Conservation (phyloP, 805 yeast species). For the Yamadazyma phyllophila region DNA sequence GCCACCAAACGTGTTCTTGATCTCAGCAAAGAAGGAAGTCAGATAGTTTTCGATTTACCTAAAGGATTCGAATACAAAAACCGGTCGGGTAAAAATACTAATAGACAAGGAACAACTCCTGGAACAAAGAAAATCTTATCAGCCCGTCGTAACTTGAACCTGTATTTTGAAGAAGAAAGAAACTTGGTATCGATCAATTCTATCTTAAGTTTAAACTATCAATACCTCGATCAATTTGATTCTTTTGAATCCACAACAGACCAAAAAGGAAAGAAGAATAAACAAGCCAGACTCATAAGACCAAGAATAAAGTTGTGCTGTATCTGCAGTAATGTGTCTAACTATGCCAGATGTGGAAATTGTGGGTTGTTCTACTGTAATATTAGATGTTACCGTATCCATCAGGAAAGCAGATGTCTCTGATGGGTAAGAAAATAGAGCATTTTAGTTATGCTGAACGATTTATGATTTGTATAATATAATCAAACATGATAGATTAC, state of each 20-base stretch:
- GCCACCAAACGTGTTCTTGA: conserved; percentile 37
- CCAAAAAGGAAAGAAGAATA: conserved; percentile 14
- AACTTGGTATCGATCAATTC: conserved; percentile 42
- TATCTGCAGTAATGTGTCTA: conserved; percentile 37
- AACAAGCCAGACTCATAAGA: conserved; percentile 15
- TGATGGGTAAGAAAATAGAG: neutral
- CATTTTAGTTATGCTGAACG: neutral
- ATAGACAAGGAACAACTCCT: conserved; percentile 42
- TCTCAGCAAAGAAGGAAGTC: conserved; percentile 29
- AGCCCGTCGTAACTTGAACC: conserved; percentile 41
- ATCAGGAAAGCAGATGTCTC: conserved; percentile 41
- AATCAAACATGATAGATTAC: no score
- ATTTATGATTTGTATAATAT: no score
- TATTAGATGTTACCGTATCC: conserved; percentile 38
- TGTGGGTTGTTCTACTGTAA: conserved; percentile 43
- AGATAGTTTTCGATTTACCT: conserved; percentile 39
- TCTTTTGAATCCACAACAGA: conserved; percentile 12
- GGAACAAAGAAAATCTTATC: conserved; percentile 41
- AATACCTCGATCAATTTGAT: conserved; percentile 37
- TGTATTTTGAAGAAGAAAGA: conserved; percentile 46
- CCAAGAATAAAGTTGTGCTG: conserved; percentile 40
- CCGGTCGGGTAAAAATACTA: conserved; percentile 18
- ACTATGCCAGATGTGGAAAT: conserved; percentile 36
- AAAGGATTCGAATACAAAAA: conserved; percentile 36
- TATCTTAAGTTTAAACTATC: conserved; percentile 39